Base-by-base conservation (phyloP, 2,329 filamentous ascomycete genomes). In the Xylaria sp. region DNA sequence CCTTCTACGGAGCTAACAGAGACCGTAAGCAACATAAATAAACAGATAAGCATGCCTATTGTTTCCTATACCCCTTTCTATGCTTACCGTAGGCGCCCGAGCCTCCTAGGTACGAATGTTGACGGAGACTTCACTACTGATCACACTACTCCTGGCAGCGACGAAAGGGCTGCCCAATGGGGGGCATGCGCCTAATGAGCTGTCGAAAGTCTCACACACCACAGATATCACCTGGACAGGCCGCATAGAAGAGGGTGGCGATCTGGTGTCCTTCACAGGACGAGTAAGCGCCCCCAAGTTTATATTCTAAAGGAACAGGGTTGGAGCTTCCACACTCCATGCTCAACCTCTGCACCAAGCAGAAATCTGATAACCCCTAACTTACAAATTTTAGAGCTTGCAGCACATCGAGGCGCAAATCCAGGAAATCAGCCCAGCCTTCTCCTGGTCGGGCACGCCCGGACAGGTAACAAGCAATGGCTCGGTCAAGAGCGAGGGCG, bases 331-430 rank as follows among this genome's bases (percentile, higher is more conserved):
- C 20, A 13, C 20, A 55, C 20, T 2, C n/a, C 8, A 46, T 9
- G 57, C 5, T 3, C 25, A 28, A 28, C 12, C 18, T 10, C 4
- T 44, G 41, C 15, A 18, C 3, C 39, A 1, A 44, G 15, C 12
- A 44, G 39, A 44, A 44, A 44, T 15, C 6, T 18, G n/a, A 61
- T 1, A 12, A 39, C 12, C 12, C 13, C 57, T 69, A 46, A 69
- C 57, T 18, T 8, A 3, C 9, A 6, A 37, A 15, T 15, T 37
- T 5, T 12, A 69, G 46, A 50, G 23, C 12, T 34, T 72, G 10
- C 62, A 66, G n/a, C 50, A 68, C 34, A 72, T 72, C 57, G 65
- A 69, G 32, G 37, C 57, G 41, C 70, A 70, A 25, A 68, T 70
- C 28, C 66, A 56, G 55, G 34, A 56, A 25, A 52, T 51, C 1